Percentiles rank a stretch among this genome's conserved stretches.
Conservation (phyloP, 108 stramenopile genomes). For the Nannochloropsis granulata region DNA sequence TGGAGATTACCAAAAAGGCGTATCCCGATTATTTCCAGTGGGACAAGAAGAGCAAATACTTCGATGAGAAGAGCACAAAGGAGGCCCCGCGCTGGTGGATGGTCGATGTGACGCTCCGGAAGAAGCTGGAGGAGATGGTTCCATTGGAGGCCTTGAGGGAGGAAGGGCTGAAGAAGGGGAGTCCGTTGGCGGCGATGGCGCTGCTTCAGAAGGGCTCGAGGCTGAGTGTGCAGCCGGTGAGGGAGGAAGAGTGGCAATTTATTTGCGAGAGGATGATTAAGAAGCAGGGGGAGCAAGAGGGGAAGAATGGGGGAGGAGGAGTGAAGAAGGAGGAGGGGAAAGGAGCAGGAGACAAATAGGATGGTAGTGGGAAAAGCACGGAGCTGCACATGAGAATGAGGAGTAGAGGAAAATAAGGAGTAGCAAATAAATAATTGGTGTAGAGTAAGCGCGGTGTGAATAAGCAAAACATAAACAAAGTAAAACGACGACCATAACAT, state of each 20-base stretch:
- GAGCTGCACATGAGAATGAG: not conserved
- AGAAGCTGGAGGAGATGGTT: not conserved
- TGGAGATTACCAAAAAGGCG: not conserved
- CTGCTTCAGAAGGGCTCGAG: not conserved
- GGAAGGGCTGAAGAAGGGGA: not conserved
- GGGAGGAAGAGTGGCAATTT: not conserved
- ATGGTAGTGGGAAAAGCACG: not conserved
- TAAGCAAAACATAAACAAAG: too few relatives aligned
- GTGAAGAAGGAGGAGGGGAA: not conserved
- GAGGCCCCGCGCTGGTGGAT: conserved; percentile 1
- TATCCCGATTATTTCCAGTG: not conserved
- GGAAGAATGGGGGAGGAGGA: not conserved
- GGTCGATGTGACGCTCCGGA: not conserved
- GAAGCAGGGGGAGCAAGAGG: not conserved
- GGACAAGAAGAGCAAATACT: not conserved
- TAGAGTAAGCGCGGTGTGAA: too few relatives aligned
- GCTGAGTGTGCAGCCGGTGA: not conserved
- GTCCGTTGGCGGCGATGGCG: not conserved
- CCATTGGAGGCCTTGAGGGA: not conserved
- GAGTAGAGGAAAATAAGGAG: not conserved
- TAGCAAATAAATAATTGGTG: too few relatives aligned
- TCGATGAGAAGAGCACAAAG: not conserved
- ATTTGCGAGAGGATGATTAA: not conserved
- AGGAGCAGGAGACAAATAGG: not conserved
- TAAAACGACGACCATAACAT: too few relatives aligned